Evolutionary conservation across 2,329 filamentous ascomycete genomes (phyloP), one percentile per base, ranked within the genome.

Genomic region (Exophiala xenobiotica): DNA sequence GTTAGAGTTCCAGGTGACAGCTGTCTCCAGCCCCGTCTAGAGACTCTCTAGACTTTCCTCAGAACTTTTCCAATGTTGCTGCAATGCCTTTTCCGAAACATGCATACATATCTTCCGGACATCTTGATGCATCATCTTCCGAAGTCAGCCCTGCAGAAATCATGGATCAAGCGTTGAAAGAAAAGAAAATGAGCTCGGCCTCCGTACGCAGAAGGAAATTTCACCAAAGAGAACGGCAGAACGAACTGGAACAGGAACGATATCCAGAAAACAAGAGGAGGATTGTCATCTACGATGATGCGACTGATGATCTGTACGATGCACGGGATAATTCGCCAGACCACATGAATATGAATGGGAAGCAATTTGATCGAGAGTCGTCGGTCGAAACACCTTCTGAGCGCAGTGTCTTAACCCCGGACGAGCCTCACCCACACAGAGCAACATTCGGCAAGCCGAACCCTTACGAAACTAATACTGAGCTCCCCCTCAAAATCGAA

Each of bases 141-240:
- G 19, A 14, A 22, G 26, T 40, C 27, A 5, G 16, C 8, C 1
- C 37, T 16, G 14, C 40, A 8, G n/a, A 16, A 19, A 38, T 29
- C 41, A 63, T 61, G 59, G 57, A 60, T 22, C 48, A 59, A 46
- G 37, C 43, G 4, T 45, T 60, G 24, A 56, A 54, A 45, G 40
- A 46, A 14, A 41, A 54, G n/a, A 52, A 50, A 35, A 42, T 58
- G 47, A 46, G 38, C 37, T 59, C 59, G 26, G 59, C 48, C n/a
- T 59, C 57, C 43, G 57, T 53, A 16, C 46, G 57, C 23, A 44
- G 52, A 33, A 41, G 42, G 33, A 61, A 51, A 45, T 49, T 53
- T n/a, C 51, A 58, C 46, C 51, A 61, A 44, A 46, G 59, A 42
- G 51, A 58, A 33, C 46, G 51, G 20, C 44, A 54, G 33, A 37